These are phyloP conservation scores for Marchantia polymorpha DNA, from an alignment of 225 moss, liverwort and hornwort species.

Conservation along the genomic window DNA sequence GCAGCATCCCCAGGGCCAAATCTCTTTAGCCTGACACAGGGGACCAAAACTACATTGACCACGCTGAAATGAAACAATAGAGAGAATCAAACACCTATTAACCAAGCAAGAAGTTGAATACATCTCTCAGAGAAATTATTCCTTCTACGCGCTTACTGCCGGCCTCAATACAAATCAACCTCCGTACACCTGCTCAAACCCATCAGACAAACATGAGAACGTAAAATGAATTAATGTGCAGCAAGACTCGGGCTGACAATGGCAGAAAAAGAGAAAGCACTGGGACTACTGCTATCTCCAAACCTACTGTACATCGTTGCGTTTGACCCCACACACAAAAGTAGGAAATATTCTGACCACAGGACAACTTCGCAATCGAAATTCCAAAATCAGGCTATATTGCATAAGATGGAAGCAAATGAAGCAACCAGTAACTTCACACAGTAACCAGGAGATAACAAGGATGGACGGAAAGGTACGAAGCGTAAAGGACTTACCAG, in stretches of 20 bases:
- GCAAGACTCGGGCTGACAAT: neutral
- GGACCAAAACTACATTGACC: constrained; percentile 40
- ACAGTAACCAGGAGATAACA: no score
- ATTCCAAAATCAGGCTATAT: no score
- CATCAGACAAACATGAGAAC: constrained; percentile 10
- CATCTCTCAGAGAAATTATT: constrained; percentile 87
- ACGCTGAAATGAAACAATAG: constrained; percentile 33
- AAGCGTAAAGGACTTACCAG: constrained; percentile 41
- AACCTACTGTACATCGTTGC: neutral
- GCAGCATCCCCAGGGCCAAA: constrained; percentile 31
- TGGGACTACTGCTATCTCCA: neutral
- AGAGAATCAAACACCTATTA: constrained; percentile 21
- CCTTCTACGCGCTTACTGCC: constrained; percentile 93
- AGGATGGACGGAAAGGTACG: neutral
- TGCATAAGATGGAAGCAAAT: no score
- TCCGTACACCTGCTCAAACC: constrained; percentile 67
- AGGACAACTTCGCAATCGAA: no score
- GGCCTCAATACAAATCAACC: constrained; percentile 94
- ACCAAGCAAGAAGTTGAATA: constrained; percentile 82
- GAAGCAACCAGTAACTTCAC: no score
- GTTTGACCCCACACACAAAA: neutral
- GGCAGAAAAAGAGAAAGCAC: neutral
- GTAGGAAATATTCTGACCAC: neutral
- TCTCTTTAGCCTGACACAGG: constrained; percentile 33
- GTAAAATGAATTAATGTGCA: neutral